Base-by-base conservation (phyloP, 768 basidiomycete genomes). In the Cubamyces lactineus region DNA sequence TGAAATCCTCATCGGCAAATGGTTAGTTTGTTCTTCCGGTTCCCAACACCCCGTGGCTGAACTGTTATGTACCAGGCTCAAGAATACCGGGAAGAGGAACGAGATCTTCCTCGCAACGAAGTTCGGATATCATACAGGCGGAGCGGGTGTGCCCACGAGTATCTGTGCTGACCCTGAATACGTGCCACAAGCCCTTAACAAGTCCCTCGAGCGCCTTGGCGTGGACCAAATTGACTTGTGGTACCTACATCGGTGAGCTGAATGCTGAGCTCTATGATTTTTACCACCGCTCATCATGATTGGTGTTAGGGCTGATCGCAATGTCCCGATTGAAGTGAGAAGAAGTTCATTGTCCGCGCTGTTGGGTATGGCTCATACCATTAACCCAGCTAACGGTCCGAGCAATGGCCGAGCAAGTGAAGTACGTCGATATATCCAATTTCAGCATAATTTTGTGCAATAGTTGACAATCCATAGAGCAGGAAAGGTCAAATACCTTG, bases 61-160 rank as follows among this genome's bases (percentile, higher is more conserved):
- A 16, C 28, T 16, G 21, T 40, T 2, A 26, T 19, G 21, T 24
- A 12, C 5, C 24, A 80, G 83, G 83, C 82, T 86, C 70, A 77
- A 80, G 64, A 74, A 74, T 16, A 82, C 80, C 12, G 84, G 84
- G 6, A 82, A 82, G 57, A 76, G 83, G 38, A 65, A 75, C 21
- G 75, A 82, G 12, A 82, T 85, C 17, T 88, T 87, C 73, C 76
- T 89, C 19, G 85, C 86, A 1, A 86, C 85, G 19, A 88, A 89
- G 70, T 83, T 82, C 49, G 82, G 82, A 16, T 9, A 72, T 40
- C 56, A 62, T 72, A 70, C 21, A 71, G 75, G 59, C 69, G 9
- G 34, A 28, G 28, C 3, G 34, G 34, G 34, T 7, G 9, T 6
- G 1, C 9, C 42, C 8, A 38, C 23, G 28, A 30, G 34, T 3